phyloP scores from a whole-genome alignment of 345 rosid species.

The Acer saccharum region DNA sequence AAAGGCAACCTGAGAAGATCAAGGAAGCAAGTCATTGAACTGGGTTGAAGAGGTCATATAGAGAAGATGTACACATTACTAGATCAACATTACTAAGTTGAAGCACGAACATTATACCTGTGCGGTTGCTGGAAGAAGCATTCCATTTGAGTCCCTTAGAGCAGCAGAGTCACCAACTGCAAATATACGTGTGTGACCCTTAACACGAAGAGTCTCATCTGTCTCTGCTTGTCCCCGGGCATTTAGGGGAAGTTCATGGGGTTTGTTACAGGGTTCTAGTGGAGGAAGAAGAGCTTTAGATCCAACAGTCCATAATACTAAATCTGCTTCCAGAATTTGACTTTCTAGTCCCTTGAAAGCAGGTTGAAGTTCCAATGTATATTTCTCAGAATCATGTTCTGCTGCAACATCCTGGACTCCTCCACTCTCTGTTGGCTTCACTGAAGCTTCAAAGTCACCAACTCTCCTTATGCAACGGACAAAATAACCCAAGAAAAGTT shows the following conservation, averaged over 20 bases:
- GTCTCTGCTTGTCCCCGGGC: conserved; percentile 90
- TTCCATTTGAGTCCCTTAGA: conserved; percentile 74
- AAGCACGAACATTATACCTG: conserved; percentile 47
- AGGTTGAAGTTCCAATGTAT: conserved; percentile 79
- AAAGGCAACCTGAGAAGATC: conserved; percentile 77
- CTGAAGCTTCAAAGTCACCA: conserved; percentile 34
- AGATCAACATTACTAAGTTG: not conserved
- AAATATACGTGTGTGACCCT: conserved; percentile 92
- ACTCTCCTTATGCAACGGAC: conserved; percentile 51
- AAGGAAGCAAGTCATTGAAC: conserved; percentile 18
- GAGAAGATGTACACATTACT: not conserved
- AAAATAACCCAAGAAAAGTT: conserved; percentile 74
- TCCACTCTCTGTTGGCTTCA: conserved; percentile 24
- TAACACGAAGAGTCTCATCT: conserved; percentile 92
- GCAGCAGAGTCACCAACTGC: conserved; percentile 93
- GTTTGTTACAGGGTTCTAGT: conserved; percentile 45
- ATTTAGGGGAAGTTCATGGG: conserved; percentile 63
- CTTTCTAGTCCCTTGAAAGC: conserved; percentile 69
- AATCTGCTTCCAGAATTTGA: conserved; percentile 72
- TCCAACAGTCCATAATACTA: conserved; percentile 93
- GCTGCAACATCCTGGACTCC: conserved; percentile 13
- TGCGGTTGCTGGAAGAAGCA: conserved; percentile 87
- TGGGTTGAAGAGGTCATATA: not conserved
- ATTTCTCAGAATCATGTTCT: conserved; percentile 41
- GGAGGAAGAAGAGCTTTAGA: conserved; percentile 77